Base-by-base conservation (phyloP, 2,329 filamentous ascomycete species). In the Apiospora saccharicola region DNA sequence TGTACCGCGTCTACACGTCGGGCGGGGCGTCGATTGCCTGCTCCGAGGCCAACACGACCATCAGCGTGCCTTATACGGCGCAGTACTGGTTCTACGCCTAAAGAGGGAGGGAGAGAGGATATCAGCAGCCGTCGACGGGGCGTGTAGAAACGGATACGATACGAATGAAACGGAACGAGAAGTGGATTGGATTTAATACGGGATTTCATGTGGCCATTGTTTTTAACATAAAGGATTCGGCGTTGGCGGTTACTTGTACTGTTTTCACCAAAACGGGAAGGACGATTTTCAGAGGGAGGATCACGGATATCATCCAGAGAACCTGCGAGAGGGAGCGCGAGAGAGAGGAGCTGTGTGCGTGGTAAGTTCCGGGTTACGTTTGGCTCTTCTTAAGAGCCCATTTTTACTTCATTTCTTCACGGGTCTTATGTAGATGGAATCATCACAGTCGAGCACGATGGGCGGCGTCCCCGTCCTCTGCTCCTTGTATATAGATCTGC, bases 41-140 rank as follows among this genome's bases (percentile, higher is more conserved):
- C 78, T 74, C 74, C 64, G 73, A 71, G 0, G 80, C 79, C 1
- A 81, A 81, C n/a, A 82, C 84, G 57, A 73, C 77, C 24, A 84
- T 87, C 76, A 90, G 88, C 79, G 85, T 89, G 37, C 84, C 85
- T 3, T 91, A 91, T 78, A 77, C 88, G 0, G 83, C 89, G n/a
- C 85, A 83, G 75, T 91, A 91, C 81, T 90, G 88, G 88, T 85
- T 90, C 78, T 90, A 85, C 76, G 84, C 80, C 26, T 83, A 80
- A 69, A 12, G 30, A 10, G 30, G 70, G 16, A 2, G 5, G 8
- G 30, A 43, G 16, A 19, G 44, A 13, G 43, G 1, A 3, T 2
- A 16, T 12, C 41, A 67, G 6, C 37, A 10, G 37, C 37, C n/a
- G n/a, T n/a, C n/a, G n/a, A 43, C 34, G 43, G 46, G 4, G 46